Evolutionary conservation across 2,329 filamentous ascomycete genomes (phyloP), one percentile per base, ranked within the genome.

Genomic region (Fusarium globosum): DNA sequence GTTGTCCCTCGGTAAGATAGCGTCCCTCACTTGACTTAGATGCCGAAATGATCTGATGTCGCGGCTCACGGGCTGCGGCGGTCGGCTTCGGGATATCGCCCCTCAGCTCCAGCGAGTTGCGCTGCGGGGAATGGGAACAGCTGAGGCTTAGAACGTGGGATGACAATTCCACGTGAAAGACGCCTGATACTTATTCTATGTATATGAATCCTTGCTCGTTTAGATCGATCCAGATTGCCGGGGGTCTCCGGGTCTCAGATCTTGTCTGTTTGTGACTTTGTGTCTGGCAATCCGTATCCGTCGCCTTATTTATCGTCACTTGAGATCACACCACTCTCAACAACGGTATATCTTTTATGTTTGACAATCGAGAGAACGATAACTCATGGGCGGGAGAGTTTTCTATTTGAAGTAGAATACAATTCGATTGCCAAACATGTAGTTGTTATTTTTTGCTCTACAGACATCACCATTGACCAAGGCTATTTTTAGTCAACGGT

Each of bases 1-100:
- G 48, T 52, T 67, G 68, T 43, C 59, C 74, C 76, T 78, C 76
- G 73, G 76, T 63, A 52, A 36, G 49, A 52, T 36, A 78, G 49
- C 60, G 36, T 55, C 51, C 42, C 28, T 61, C 41, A 23, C 20
- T 20, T 36, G n/a, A 52, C 6, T 36, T 35, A 33, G 45, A 64
- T 64, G 59, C 46, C 65, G 55, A 59, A 59, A 68, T 67, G 65
- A 61, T 67, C 62, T 72, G 76, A 77, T 77, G 56, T 62, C 53
- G 46, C n/a, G 35, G 35, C 21, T 45, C 49, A 59, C 56, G 33
- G 57, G 76, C 67, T 75, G 55, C 58, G 35, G 35, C 42, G 71
- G 65, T 68, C 73, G 75, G 67, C 65, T 73, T 70, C 74, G 73
- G 73, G 58, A 55, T 55, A 43, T 60, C 70, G 63, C 64, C 70